Evolutionary conservation across 306 rosid species (phyloP).

Genomic region (Senna tora): DNA sequence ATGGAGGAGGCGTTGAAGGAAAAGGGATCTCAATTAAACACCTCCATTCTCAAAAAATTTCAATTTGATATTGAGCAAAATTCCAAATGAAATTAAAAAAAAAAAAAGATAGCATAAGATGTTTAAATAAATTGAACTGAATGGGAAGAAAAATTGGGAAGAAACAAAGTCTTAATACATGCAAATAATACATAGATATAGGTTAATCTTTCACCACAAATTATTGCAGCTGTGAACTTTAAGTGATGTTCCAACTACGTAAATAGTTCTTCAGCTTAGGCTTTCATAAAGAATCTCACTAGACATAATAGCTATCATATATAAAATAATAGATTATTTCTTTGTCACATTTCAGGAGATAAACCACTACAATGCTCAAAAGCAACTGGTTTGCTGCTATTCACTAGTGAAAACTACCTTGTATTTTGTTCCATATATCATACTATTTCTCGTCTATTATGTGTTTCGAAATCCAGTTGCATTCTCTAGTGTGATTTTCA

Average conservation of each 20-base stretch:
- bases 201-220: slow-evolving; percentile 32
- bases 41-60: background rate
- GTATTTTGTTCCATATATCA: slow-evolving; percentile 3
- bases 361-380: background rate
- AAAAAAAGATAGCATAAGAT: background rate
- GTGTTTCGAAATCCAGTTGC: background rate
- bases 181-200: background rate
- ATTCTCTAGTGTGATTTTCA: slow-evolving; percentile 19
- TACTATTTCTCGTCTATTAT: background rate
- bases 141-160: background rate
- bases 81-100: background rate
- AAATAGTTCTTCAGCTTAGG: background rate
- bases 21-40: slow-evolving; percentile 29
- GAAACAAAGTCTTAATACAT: slow-evolving; percentile 21
- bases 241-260: slow-evolving; percentile 3
- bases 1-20: slow-evolving; percentile 22
- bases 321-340: slow-evolving; percentile 23
- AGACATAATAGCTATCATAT: slow-evolving; percentile 8
- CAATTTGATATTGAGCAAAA: background rate
- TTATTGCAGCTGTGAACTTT: background rate
- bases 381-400: background rate
- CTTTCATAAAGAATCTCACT: background rate
- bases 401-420: background rate
- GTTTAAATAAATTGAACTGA: background rate
- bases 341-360: background rate